A percentile compares a stretch with the other conserved stretches of the same genome.
phyloP scores from a whole-genome alignment of 2,329 filamentous ascomycete genomes.

The Neofusicoccum sp. region DNA sequence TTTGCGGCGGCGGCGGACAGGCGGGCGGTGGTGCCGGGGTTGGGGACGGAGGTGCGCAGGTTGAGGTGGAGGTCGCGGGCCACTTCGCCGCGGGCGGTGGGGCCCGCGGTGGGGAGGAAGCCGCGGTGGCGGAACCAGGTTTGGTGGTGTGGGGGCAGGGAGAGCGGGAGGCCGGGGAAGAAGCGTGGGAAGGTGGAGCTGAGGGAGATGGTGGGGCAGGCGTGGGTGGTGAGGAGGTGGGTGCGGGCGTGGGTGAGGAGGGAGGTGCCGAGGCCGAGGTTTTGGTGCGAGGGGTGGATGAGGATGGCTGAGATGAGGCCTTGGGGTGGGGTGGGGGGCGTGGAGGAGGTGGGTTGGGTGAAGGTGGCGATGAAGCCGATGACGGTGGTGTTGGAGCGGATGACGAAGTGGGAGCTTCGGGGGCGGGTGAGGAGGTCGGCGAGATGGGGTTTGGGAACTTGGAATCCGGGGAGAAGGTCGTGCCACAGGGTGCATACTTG shows the following conservation, averaged over 20 bases:
- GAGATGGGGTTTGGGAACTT: not conserved
- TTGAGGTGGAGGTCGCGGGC: conserved; percentile 8
- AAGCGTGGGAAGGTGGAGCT: conserved; percentile 14
- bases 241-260: not conserved
- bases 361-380: conserved; percentile 5
- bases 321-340: not conserved
- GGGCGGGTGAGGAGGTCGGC: not conserved
- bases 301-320: conserved; percentile 3
- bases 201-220: not conserved
- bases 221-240: not conserved
- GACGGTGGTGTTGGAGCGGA: not conserved
- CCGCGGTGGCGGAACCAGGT: conserved; percentile 3
- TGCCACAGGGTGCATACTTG: conserved; percentile 1
- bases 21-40: not conserved
- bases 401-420: not conserved
- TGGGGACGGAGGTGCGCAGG: not conserved
- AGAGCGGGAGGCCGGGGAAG: conserved; percentile 3
- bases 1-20: not conserved
- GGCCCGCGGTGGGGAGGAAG: not conserved
- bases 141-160: not conserved
- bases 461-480: not conserved
- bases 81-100: not conserved
- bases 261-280: not conserved
- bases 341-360: not conserved
- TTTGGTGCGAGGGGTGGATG: not conserved